Conservation (phyloP, 345 rosid species). For the Jatropha curcas region DNA sequence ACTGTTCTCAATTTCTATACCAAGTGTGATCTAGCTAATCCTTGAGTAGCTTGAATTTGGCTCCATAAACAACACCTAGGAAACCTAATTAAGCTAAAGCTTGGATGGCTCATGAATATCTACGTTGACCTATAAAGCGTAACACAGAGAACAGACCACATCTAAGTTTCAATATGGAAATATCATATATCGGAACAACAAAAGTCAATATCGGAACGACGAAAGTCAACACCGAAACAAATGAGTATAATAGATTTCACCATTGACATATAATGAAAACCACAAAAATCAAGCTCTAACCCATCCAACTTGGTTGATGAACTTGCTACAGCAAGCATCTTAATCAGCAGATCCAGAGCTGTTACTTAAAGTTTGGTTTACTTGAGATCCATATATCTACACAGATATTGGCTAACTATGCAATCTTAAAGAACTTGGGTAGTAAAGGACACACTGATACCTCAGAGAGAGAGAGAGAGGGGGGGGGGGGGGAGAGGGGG, state of each 20-base stretch:
- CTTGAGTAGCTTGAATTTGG: too few species aligned
- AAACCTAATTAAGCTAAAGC: not conserved
- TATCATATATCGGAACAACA: not conserved
- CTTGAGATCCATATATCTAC: not conserved
- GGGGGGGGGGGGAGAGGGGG: too few species aligned
- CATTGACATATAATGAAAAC: not conserved
- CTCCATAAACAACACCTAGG: too few species aligned
- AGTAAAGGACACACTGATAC: not conserved
- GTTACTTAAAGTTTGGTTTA: not conserved
- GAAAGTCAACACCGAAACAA: not conserved
- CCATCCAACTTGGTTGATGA: not conserved
- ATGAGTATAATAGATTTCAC: not conserved
- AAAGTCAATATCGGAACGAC: too few species aligned
- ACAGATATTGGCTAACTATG: not conserved
- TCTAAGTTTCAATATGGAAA: not conserved
- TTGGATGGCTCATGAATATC: not conserved
- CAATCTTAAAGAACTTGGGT: not conserved
- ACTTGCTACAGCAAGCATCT: constrained; percentile 5
- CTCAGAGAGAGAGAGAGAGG: not conserved
- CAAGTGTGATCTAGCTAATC: not conserved
- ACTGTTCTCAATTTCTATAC: not conserved
- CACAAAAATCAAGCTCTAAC: not conserved
- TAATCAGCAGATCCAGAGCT: not conserved
- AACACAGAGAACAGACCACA: not conserved
- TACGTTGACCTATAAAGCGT: too few species aligned